Base-by-base conservation (phyloP, 805 yeast genomes). In the Wickerhamiella hasegawae region DNA sequence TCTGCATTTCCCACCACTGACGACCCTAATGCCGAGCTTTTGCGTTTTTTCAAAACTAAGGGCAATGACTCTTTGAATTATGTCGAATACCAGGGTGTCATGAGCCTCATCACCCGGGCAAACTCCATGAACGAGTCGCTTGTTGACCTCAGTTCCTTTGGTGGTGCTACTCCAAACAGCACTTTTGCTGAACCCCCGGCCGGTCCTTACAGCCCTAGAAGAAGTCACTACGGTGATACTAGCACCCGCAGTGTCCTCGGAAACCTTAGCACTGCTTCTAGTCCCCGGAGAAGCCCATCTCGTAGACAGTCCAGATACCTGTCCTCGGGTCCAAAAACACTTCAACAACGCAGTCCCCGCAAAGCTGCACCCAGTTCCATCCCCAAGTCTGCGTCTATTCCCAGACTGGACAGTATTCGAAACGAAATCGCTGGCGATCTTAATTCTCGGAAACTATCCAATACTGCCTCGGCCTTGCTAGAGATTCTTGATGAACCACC, bases 71-170 rank as follows among this genome's bases (percentile, higher is more conserved):
- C 84, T n/a, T 60, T 81, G 42, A 63, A 73, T 10, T 78, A 73
- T 18, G 61, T 78, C 32, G 93, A 81, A 51, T 66, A 75, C 44
- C 84, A 76, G 49, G 92, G 90, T 5, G 87, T 81, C 1, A 51
- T 75, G 41, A 69, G 84, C 4, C 54, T 80, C 14, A 60, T 69
- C 40, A 58, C 59, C 15, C 66, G 63, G 41, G 51, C 49, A 2
- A 47, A 44, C 19, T 37, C 44, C 29, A 45, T 46, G 17, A 41
- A 47, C 33, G 52, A 48, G 37, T 40, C 45, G 15, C 40, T 47
- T 5, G 34, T 47, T 4, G 51, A 48, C 32, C 33, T 48, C 19
- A 32, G 32, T 19, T 28, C 17, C 12, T 17, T 35, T 18, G 17
- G 30, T 16, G 28, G 28, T 5, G 24, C 24, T 22, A 28, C 30